A percentile compares a stretch with the other conserved stretches of the same genome.
phyloP scores from a whole-genome alignment of 164 flowering plant species.

The Vitis riparia region DNA sequence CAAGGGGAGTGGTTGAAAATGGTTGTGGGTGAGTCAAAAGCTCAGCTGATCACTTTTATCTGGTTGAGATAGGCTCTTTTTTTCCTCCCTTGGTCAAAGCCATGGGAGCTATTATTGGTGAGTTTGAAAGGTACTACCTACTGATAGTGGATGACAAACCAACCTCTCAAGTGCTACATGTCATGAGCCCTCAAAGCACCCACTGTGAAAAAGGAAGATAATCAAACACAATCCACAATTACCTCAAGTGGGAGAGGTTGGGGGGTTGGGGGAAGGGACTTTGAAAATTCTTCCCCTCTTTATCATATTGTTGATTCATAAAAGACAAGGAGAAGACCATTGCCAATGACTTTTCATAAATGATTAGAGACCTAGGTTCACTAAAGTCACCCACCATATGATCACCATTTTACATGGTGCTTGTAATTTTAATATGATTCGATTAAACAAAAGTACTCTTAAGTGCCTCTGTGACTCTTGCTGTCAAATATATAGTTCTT shows the following conservation, averaged over 20 bases:
- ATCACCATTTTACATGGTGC: no score
- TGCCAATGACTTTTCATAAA: background rate
- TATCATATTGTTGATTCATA: background rate
- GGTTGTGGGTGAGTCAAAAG: background rate
- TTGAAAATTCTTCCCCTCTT: background rate
- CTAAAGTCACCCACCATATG: background rate
- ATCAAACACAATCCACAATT: background rate
- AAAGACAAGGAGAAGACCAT: background rate
- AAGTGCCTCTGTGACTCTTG: no score
- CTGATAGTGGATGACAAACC: background rate
- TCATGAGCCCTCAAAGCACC: background rate
- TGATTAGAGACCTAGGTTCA: background rate
- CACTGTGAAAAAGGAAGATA: background rate
- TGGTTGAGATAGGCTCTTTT: background rate
- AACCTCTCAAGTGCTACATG: slow-evolving; percentile 5
- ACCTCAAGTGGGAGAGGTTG: background rate
- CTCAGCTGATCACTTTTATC: background rate
- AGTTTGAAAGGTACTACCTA: background rate
- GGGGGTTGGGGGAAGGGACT: background rate
- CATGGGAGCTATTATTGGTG: slow-evolving; percentile 4
- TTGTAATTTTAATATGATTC: no score
- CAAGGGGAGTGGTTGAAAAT: background rate
- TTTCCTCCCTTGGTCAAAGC: background rate
- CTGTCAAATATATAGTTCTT: no score
- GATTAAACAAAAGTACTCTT: no score